phyloP scores from a whole-genome alignment of 305 asterid genomes.

The Fraxinus greggii region DNA sequence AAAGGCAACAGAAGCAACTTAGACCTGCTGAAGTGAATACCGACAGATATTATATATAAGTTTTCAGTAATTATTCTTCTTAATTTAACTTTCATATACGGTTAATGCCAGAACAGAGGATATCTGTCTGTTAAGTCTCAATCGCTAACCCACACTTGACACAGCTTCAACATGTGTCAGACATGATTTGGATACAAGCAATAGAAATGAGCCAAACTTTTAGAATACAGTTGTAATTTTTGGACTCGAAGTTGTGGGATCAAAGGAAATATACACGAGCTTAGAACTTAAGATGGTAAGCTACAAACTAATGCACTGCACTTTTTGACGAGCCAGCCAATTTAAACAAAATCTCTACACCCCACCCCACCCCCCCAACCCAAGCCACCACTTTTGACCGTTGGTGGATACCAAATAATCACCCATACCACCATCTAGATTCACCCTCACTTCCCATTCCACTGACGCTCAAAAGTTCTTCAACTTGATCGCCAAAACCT shows the following conservation, averaged over 20 bases:
- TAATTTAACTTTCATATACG: neutral
- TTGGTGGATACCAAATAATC: neutral
- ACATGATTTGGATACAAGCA: neutral
- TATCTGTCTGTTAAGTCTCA: neutral
- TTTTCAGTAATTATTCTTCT: neutral
- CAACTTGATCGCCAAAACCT: neutral
- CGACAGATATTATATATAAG: neutral
- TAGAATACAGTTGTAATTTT: neutral
- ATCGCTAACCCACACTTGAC: neutral
- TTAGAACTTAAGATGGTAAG: neutral
- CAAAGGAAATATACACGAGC: neutral
- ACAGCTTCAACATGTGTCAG: neutral
- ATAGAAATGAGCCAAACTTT: neutral
- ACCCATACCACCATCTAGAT: neutral
- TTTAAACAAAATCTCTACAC: neutral
- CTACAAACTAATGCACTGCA: neutral
- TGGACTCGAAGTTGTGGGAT: neutral
- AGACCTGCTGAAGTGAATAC: neutral
- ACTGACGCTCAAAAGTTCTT: neutral
- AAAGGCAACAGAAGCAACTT: neutral
- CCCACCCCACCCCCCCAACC: neutral
- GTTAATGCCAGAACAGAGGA: neutral
- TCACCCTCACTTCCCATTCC: neutral
- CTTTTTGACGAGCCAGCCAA: neutral
- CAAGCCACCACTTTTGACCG: neutral